Percentiles rank a stretch among this genome's conserved stretches.
phyloP scores from a whole-genome alignment of 2,329 filamentous ascomycete genomes.

The Thermoascus crustaceus region DNA sequence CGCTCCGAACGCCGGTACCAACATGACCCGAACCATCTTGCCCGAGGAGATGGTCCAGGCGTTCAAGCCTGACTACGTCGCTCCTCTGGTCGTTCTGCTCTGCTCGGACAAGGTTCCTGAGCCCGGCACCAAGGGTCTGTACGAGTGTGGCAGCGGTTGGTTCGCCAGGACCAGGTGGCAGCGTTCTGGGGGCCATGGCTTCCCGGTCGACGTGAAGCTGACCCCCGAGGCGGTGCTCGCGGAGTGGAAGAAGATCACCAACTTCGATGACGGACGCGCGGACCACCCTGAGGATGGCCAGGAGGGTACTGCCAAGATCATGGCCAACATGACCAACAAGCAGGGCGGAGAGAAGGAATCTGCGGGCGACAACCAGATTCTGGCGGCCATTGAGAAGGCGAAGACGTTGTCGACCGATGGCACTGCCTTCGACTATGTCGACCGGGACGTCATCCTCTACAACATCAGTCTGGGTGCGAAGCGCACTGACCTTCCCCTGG shows the following conservation, averaged over 20 bases:
- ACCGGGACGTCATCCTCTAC: slow-evolving; percentile 88
- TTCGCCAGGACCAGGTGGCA: slow-evolving; percentile 89
- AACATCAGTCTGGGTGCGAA: slow-evolving; percentile 92
- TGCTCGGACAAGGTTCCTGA: slow-evolving; percentile 79
- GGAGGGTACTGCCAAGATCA: slow-evolving; percentile 69
- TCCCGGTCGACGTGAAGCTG: slow-evolving; percentile 76
- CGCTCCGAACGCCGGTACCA: slow-evolving; percentile 91
- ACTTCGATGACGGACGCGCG: slow-evolving; percentile 80
- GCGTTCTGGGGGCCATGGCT: slow-evolving; percentile 77
- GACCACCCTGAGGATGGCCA: slow-evolving; percentile 76
- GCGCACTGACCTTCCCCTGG: slow-evolving; percentile 73
- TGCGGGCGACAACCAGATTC: slow-evolving; percentile 52
- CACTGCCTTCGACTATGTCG: slow-evolving; percentile 72
- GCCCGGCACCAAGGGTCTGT: slow-evolving; percentile 75
- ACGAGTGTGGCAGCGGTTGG: slow-evolving; percentile 95
- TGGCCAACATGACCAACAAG: slow-evolving; percentile 77
- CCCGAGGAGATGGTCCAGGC: slow-evolving; percentile 97
- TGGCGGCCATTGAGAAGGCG: slow-evolving; percentile 67
- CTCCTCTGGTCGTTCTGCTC: slow-evolving; percentile 81
- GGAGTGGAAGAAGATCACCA: slow-evolving; percentile 68
- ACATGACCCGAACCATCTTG: slow-evolving; percentile 89
- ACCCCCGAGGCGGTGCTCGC: slow-evolving; percentile 76
- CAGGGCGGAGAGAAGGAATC: slow-evolving; percentile 42
- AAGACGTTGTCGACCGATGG: slow-evolving; percentile 63
- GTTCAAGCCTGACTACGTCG: slow-evolving; percentile 98